Percentiles rank a stretch among this genome's conserved stretches.
These are phyloP conservation scores for Pleurozium schreberi DNA, from an alignment of 225 moss, liverwort and hornwort species.

Conservation along the genomic window DNA sequence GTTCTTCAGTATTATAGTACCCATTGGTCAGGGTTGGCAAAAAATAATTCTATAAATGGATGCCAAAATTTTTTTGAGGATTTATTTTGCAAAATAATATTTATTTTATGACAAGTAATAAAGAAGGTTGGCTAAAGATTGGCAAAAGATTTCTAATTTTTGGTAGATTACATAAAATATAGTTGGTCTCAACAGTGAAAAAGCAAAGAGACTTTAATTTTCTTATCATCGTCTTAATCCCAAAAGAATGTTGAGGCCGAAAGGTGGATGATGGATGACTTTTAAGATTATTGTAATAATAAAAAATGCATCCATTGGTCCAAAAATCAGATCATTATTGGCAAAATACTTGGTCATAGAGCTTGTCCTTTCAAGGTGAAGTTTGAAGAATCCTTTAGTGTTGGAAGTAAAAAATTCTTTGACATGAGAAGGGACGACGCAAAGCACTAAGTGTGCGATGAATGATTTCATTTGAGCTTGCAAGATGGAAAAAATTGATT, in stretches of 20 bases:
- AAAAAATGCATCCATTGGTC: background rate
- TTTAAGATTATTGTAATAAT: background rate
- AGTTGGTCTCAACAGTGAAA: rapidly evolving
- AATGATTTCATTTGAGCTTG: background rate
- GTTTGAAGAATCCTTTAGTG: background rate
- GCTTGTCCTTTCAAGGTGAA: background rate
- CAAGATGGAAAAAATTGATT: background rate
- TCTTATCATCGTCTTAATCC: too few relatives aligned
- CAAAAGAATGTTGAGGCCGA: too few relatives aligned
- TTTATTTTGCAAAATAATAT: background rate
- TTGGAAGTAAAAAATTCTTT: background rate
- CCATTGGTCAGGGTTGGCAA: background rate
- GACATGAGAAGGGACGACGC: rapidly evolving
- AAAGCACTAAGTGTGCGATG: rapidly evolving
- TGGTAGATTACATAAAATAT: rapidly evolving
- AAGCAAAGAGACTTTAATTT: background rate
- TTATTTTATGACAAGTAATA: rapidly evolving
- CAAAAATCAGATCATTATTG: background rate
- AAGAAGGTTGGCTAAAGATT: rapidly evolving
- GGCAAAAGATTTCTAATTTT: too few relatives aligned
- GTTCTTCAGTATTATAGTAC: background rate
- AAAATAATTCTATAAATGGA: background rate
- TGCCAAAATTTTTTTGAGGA: background rate
- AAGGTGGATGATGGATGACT: background rate
- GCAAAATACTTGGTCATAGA: too few relatives aligned